Conservation (phyloP, 495 filamentous ascomycete species). For the Recurvomyces mirabilis region DNA sequence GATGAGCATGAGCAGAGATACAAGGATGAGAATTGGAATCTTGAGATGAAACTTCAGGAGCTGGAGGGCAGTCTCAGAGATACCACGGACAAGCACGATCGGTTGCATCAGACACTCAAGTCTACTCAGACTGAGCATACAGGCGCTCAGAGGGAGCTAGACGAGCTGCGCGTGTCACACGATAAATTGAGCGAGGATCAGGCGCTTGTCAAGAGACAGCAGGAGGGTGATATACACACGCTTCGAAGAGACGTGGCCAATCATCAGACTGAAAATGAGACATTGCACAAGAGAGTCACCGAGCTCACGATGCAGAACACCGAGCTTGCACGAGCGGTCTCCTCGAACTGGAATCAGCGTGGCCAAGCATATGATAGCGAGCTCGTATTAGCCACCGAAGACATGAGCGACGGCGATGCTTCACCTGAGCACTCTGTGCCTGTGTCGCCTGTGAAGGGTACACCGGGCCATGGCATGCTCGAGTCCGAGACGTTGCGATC, state of each 20-base stretch:
- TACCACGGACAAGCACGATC: conserved; percentile 64
- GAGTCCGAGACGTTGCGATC: conserved; percentile 92
- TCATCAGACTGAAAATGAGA: conserved; percentile 60
- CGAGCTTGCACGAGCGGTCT: conserved; percentile 71
- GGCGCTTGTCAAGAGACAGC: conserved; percentile 58
- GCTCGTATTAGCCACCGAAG: conserved; percentile 50
- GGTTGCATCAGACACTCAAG: conserved; percentile 59
- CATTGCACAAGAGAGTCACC: conserved; percentile 69
- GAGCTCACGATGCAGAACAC: conserved; percentile 78
- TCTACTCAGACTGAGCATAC: conserved; percentile 63
- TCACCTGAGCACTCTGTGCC: conserved; percentile 88
- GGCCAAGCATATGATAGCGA: conserved; percentile 45
- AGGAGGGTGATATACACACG: conserved; percentile 74
- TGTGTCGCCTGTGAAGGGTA: conserved; percentile 78
- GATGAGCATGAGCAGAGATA: conserved; percentile 91
- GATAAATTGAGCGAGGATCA: conserved; percentile 74
- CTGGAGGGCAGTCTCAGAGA: conserved; percentile 58
- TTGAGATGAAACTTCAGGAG: conserved; percentile 83
- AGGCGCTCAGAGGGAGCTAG: conserved; percentile 65
- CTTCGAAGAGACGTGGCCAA: conserved; percentile 63
- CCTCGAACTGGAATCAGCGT: conserved; percentile 56
- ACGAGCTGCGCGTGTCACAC: conserved; percentile 70
- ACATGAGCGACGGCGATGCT: conserved; percentile 51
- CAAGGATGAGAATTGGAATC: conserved; percentile 95
- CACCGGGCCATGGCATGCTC: conserved; percentile 75